Evolutionary conservation across 2,329 filamentous ascomycete species (phyloP).

Genomic region (Aspergillus pseudoglaucus): DNA sequence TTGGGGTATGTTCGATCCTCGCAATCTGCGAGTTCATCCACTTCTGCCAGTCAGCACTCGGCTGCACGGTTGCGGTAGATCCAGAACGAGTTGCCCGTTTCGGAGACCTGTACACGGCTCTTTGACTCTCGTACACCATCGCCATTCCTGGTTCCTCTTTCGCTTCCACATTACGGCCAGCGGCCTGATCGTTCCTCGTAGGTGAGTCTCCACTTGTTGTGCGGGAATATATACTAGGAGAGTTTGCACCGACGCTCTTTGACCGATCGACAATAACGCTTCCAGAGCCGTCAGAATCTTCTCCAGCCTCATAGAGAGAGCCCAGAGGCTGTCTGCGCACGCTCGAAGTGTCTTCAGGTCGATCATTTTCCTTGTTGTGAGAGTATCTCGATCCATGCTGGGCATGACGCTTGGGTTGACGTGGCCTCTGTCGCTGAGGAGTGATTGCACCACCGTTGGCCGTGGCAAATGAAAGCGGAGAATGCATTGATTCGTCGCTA

Average conservation of each 20-base stretch:
- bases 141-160: constrained; percentile 28
- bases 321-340: not conserved
- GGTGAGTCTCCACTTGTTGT: constrained; percentile 31
- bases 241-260: constrained; percentile 14
- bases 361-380: not conserved
- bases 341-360: not conserved
- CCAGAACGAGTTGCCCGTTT: constrained; percentile 9
- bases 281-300: constrained; percentile 11
- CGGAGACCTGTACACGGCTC: constrained; percentile 26
- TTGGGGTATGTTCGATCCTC: constrained; percentile 21
- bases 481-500: constrained; percentile 25
- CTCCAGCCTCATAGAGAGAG: not conserved
- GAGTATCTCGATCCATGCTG: not conserved
- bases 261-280: constrained; percentile 14
- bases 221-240: constrained; percentile 40
- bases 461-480: constrained; percentile 25
- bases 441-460: constrained; percentile 17
- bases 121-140: constrained; percentile 29
- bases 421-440: constrained; percentile 12
- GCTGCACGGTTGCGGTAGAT: constrained; percentile 7
- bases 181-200: constrained; percentile 5
- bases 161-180: constrained; percentile 1
- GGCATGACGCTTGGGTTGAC: not conserved
- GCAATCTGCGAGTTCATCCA: constrained; percentile 34
- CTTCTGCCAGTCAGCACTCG: constrained; percentile 31